phyloP scores from a whole-genome alignment of 1,284 basidiomycete species.

The Ganoderma resinaceum region DNA sequence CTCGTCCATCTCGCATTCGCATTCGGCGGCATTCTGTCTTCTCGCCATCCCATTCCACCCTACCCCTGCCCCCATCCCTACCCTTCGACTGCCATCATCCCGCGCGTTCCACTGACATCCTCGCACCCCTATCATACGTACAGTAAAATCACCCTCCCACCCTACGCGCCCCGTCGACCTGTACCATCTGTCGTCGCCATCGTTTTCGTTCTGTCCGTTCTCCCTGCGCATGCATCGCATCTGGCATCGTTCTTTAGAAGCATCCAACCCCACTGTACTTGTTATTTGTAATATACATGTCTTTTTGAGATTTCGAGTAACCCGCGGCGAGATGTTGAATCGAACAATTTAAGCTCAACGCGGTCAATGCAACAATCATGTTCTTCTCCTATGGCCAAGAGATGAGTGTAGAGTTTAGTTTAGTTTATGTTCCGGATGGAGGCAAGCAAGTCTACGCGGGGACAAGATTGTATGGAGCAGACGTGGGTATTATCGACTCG shows the following conservation, averaged over 20 bases:
- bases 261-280: constrained; percentile 5
- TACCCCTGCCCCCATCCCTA: not conserved
- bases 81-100: not conserved
- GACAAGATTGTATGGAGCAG: not conserved
- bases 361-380: no score
- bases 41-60: not conserved
- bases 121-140: not conserved
- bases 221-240: not conserved
- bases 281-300: constrained; percentile 14
- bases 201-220: constrained; percentile 1
- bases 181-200: constrained; percentile 2
- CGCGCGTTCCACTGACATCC: not conserved
- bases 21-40: not conserved
- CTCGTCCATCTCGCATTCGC: not conserved
- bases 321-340: no score
- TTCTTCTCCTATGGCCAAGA: no score
- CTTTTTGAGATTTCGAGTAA: not conserved
- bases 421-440: no score
- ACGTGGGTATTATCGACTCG: no score
- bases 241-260: constrained; percentile 10
- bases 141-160: not conserved
- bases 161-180: not conserved
- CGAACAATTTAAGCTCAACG: no score
- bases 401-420: no score
- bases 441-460: no score